phyloP scores from a whole-genome alignment of 495 filamentous ascomycete species.

The Xylaria castorea region DNA sequence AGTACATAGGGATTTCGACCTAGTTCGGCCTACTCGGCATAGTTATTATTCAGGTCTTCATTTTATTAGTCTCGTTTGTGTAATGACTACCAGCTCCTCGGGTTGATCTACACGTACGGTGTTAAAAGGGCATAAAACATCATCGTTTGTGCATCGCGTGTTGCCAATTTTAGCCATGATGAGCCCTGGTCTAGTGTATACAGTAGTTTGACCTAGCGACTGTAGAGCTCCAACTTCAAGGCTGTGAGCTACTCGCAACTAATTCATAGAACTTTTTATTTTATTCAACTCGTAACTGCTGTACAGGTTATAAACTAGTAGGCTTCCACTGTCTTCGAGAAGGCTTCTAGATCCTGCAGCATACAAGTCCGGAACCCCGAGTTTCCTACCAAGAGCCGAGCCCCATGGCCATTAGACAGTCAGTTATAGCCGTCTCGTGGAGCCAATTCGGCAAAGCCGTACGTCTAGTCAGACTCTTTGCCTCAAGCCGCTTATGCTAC shows the following conservation, averaged over 20 bases:
- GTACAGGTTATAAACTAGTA: not conserved
- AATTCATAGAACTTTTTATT: not conserved
- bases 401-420: not conserved
- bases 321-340: not conserved
- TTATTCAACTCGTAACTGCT: not conserved
- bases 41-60: not conserved
- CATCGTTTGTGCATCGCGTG: not conserved
- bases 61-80: not conserved
- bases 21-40: not conserved
- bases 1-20: not conserved
- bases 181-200: slow-evolving; percentile 10
- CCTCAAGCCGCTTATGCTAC: not conserved
- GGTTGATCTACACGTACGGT: not conserved
- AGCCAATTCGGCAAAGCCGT: slow-evolving; percentile 11
- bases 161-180: slow-evolving; percentile 17
- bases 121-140: not conserved
- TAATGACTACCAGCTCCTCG: not conserved
- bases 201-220: not conserved
- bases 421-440: not conserved
- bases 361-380: not conserved
- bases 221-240: not conserved
- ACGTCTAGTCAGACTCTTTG: not conserved
- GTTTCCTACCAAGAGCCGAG: not conserved
- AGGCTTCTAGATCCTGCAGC: slow-evolving; percentile 13
- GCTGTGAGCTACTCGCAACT: not conserved